These are phyloP conservation scores for Graphiopsis chlorocephala DNA, from an alignment of 2,329 filamentous ascomycete genomes.

Conservation along the genomic window DNA sequence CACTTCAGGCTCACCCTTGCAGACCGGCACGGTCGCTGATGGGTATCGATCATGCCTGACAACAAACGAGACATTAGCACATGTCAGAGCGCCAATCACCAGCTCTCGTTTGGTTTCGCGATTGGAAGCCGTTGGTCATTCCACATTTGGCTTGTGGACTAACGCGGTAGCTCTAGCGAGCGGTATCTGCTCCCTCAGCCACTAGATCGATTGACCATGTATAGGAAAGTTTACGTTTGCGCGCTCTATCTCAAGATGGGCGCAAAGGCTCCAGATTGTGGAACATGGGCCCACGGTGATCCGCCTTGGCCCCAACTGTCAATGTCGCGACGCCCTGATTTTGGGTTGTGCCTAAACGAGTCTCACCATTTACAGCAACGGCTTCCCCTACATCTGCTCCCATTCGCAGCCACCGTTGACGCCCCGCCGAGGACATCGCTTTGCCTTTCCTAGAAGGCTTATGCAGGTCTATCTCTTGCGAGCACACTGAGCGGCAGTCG, in stretches of 20 bases:
- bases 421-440: conserved; percentile 3
- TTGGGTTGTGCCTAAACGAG: background rate
- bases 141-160: conserved; percentile 14
- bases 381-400: conserved; percentile 10
- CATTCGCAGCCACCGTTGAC: conserved; percentile 2
- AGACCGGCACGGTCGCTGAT: background rate
- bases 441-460: conserved; percentile 1
- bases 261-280: conserved; percentile 7
- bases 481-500: conserved; percentile 4
- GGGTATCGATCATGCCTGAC: background rate
- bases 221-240: conserved; percentile 9
- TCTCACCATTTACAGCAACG: conserved; percentile 13
- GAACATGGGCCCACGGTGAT: conserved; percentile 11
- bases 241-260: conserved; percentile 13
- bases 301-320: conserved; percentile 11
- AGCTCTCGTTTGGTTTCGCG: background rate
- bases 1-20: background rate
- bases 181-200: conserved; percentile 9
- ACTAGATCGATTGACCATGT: conserved; percentile 10
- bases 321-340: background rate
- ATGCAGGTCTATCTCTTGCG: conserved; percentile 12
- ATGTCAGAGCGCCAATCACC: conserved; percentile 5
- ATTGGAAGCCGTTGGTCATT: conserved; percentile 2
- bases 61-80: conserved; percentile 9
- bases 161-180: conserved; percentile 14